Base-by-base conservation (phyloP, 2,329 filamentous ascomycete genomes). In the Neurospora sp. region DNA sequence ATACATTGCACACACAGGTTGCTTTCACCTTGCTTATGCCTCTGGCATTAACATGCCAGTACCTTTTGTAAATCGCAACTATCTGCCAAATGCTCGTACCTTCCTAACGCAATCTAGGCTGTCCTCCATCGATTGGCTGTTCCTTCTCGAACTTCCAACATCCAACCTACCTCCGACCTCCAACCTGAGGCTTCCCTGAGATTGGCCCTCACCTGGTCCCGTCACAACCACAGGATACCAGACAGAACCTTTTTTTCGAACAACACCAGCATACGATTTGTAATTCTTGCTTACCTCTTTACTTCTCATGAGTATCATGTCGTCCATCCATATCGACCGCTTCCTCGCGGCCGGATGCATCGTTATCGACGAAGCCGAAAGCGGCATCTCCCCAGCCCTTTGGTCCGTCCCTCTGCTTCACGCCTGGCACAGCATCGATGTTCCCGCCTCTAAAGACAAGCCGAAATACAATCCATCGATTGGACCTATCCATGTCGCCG, bases 341-440 rank as follows among this genome's bases (percentile, higher is more conserved):
- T 68, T 71, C 46, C 67, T 74, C 52, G 72, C 73, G 10, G 73
- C 70, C 4, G 73, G 73, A 6, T 73, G 71, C 70, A 40, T 74
- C 19, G 38, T 70, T 11, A 17, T 74, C 28, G 38, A 73, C 19
- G 40, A 71, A 52, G 33, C 38, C 33, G n/a, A 66, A 33, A 66
- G 66, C 38, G 67, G 43, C 7, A 33, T 68, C 36, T 38, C 66
- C 23, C 42, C 52, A 38, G 28, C n/a, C 9, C 36, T 66, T 28
- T 69, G 68, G 66, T 19, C 66, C 33, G 39, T 40, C 28, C 66
- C 66, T 38, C 8, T n/a, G 15, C 38, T 70, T 15, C 52, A 68
- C 5, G 15, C 39, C 58, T 70, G 69, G 69, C 69, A 39, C 38
- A 38, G 33, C 19, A 46, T 70, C 42, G 5, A 43, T 17, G 28